Percentiles rank a stretch among this genome's conserved stretches.
phyloP scores from a whole-genome alignment of 2,329 filamentous ascomycete species.

The Cladosporium velox region DNA sequence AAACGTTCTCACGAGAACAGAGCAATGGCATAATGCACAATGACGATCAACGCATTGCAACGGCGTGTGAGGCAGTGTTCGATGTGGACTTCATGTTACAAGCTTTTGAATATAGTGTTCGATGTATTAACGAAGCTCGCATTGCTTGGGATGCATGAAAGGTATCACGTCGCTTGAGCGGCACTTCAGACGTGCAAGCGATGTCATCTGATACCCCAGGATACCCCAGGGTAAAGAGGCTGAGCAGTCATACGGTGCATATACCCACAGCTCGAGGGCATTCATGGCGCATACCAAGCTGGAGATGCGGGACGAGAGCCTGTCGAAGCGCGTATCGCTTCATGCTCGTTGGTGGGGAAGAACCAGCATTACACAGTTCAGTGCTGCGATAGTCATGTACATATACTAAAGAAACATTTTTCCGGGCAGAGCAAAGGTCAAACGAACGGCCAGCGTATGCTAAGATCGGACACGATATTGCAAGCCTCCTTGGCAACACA shows the following conservation, averaged over 20 bases:
- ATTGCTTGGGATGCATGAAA: not conserved
- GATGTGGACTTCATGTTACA: not conserved
- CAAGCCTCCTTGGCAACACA: not conserved
- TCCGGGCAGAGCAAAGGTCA: not conserved
- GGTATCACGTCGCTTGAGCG: not conserved
- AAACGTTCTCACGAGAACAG: not conserved
- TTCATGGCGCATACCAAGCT: not conserved
- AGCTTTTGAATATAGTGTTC: not conserved
- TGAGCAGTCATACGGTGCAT: constrained; percentile 11
- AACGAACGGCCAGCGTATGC: not conserved
- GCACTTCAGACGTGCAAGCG: not conserved
- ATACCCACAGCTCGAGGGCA: not conserved
- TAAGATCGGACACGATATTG: not conserved
- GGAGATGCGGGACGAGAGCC: constrained; percentile 11
- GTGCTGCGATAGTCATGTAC: not conserved
- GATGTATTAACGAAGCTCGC: not conserved
- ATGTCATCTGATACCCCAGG: not conserved
- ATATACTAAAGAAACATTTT: not conserved
- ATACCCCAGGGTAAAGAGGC: not conserved
- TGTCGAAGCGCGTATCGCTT: not conserved
- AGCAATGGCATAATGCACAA: not conserved
- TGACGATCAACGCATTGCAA: not conserved
- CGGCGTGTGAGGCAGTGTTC: not conserved
- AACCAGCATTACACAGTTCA: not conserved
- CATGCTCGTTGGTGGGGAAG: not conserved